phyloP scores from a whole-genome alignment of 2,329 filamentous ascomycete species.

The Aspergillus brunneoviolaceus region DNA sequence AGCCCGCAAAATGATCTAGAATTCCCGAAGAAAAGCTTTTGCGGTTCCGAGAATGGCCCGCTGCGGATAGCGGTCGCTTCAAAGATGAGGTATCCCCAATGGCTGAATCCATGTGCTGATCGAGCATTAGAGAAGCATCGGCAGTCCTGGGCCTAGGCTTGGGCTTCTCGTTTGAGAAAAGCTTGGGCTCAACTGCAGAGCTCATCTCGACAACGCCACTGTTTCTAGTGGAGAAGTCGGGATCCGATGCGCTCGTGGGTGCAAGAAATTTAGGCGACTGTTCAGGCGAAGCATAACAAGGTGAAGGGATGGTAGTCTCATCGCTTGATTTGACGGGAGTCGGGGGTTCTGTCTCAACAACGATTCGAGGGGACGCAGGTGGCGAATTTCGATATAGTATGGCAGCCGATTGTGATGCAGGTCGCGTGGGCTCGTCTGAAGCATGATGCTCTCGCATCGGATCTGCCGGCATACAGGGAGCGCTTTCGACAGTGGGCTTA shows the following conservation, averaged over 20 bases:
- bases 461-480: constrained; percentile 52
- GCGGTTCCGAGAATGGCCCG: constrained; percentile 33
- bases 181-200: constrained; percentile 57
- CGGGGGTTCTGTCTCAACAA: constrained; percentile 14
- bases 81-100: constrained; percentile 20
- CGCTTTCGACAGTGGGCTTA: constrained; percentile 57
- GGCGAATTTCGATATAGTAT: constrained; percentile 31
- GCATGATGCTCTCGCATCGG: constrained; percentile 25
- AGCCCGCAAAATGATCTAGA: constrained; percentile 26
- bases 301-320: constrained; percentile 44
- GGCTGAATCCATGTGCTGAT: constrained; percentile 21
- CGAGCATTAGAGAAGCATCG: constrained; percentile 38
- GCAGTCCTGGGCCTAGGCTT: constrained; percentile 46
- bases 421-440: constrained; percentile 31
- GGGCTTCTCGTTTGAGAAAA: constrained; percentile 29
- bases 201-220: constrained; percentile 45
- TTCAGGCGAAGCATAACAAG: constrained; percentile 76
- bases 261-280: constrained; percentile 83
- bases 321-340: constrained; percentile 11
- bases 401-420: constrained; percentile 36
- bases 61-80: constrained; percentile 44
- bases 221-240: constrained; percentile 71
- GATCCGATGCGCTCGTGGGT: constrained; percentile 66
- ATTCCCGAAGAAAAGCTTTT: constrained; percentile 33
- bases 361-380: constrained; percentile 34